Evolutionary conservation across 495 filamentous ascomycete species (phyloP).

Genomic region (Aspergillus diversus): DNA sequence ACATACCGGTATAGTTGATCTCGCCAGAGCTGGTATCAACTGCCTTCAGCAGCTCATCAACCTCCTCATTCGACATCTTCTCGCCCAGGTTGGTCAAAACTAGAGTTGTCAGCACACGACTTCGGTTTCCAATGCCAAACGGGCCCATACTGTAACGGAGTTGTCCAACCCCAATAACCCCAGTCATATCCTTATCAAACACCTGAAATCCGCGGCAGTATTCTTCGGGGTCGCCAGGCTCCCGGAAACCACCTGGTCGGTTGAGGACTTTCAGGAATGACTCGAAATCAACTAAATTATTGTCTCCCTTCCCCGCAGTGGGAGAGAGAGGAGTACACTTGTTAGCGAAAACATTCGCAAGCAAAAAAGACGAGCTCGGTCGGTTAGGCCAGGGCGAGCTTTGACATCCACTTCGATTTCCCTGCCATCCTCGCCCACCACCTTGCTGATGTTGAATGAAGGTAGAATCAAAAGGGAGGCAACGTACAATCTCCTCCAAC

Average conservation of each 20-base stretch:
- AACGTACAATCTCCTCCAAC: constrained; percentile 87
- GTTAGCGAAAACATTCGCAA: background rate
- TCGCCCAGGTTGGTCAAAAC: constrained; percentile 96
- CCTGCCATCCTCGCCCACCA: no score
- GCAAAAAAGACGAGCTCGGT: no score
- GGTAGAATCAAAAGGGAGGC: no score
- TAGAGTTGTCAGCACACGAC: constrained; percentile 28
- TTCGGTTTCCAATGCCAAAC: background rate
- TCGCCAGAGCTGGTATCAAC: constrained; percentile 92
- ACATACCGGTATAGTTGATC: constrained; percentile 91
- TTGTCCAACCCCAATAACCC: constrained; percentile 96
- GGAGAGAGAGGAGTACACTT: no score
- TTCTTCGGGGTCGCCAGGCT: constrained; percentile 95
- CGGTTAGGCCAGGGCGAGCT: no score
- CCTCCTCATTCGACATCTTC: constrained; percentile 98
- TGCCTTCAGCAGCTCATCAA: constrained; percentile 96
- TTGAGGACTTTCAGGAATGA: constrained; percentile 94
- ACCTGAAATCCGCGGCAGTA: constrained; percentile 98
- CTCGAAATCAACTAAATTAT: constrained; percentile 85
- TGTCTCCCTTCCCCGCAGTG: no score
- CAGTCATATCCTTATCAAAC: constrained; percentile 98
- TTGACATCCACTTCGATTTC: no score
- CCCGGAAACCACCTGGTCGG: constrained; percentile 95
- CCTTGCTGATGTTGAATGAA: no score
- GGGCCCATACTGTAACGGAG: constrained; percentile 75